Percentiles rank a stretch among this genome's conserved stretches.
Evolutionary conservation across 2,329 filamentous ascomycete species (phyloP).

Genomic region (Colletotrichum theobromicola): DNA sequence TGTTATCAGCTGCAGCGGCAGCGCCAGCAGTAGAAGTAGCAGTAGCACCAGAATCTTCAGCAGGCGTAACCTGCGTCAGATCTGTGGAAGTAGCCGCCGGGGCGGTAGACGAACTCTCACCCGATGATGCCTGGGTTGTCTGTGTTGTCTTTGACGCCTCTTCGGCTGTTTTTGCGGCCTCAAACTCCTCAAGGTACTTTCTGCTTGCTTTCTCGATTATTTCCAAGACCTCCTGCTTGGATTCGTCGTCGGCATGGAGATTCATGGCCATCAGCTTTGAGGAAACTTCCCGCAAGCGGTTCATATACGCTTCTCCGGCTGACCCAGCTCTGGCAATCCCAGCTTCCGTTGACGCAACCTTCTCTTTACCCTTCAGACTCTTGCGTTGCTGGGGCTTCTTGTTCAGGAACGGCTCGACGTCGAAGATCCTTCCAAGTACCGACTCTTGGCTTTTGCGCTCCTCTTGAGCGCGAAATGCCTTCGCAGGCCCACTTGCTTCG

Average conservation of each 20-base stretch:
- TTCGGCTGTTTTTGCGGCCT: slow-evolving; percentile 29
- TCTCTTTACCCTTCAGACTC: slow-evolving; percentile 22
- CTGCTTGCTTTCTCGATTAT: slow-evolving; percentile 56
- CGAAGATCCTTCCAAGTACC: slow-evolving; percentile 58
- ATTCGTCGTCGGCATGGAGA: slow-evolving; percentile 28
- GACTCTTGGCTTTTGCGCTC: slow-evolving; percentile 61
- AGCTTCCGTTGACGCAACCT: background rate
- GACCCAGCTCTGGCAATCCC: background rate
- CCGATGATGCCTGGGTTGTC: background rate
- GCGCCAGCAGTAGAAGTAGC: background rate
- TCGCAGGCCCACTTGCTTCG: slow-evolving; percentile 44
- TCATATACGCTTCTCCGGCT: slow-evolving; percentile 38
- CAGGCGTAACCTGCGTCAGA: background rate
- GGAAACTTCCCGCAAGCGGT: slow-evolving; percentile 44
- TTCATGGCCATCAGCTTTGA: slow-evolving; percentile 46
- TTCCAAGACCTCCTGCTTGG: slow-evolving; percentile 54
- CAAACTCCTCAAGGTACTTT: slow-evolving; percentile 49
- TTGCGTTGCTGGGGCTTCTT: slow-evolving; percentile 36
- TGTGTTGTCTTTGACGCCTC: background rate
- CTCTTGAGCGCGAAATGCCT: slow-evolving; percentile 53
- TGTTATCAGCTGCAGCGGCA: background rate
- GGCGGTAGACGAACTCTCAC: background rate
- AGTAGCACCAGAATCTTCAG: background rate
- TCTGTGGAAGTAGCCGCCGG: background rate
- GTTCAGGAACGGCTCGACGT: slow-evolving; percentile 46